A percentile compares a stretch with the other conserved stretches of the same genome.
phyloP scores from a whole-genome alignment of 306 rosid genomes.

The Lithocarpus polystachyus region DNA sequence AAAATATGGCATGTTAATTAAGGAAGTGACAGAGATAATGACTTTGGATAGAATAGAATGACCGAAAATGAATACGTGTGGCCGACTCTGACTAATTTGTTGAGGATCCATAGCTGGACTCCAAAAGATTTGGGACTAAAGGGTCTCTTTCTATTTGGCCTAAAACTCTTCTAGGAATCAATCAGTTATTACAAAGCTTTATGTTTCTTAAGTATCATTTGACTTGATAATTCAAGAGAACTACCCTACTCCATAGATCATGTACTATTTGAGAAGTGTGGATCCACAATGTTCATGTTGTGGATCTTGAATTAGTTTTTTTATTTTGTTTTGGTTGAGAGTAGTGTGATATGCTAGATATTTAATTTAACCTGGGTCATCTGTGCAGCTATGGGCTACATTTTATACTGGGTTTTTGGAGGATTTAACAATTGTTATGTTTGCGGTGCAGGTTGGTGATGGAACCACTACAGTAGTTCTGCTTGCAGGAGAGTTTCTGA shows the following conservation, averaged over 20 bases:
- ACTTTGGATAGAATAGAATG: no score
- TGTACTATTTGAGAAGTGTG: not conserved
- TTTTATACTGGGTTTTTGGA: not conserved
- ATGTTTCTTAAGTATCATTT: not conserved
- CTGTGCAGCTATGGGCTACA: not conserved
- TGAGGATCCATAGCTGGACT: no score
- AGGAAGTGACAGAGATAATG: no score
- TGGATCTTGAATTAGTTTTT: not conserved
- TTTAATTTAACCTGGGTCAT: not conserved
- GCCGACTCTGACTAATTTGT: no score
- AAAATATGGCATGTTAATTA: no score
- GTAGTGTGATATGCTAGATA: not conserved
- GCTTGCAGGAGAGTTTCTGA: constrained; percentile 91
- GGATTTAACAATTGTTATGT: not conserved
- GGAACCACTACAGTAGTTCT: constrained; percentile 98
- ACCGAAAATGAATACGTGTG: no score
- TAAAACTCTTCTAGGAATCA: not conserved
- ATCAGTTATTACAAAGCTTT: no score
- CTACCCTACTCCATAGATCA: not conserved
- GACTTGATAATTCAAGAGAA: not conserved
- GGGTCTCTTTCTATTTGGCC: not conserved
- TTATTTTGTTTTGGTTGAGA: not conserved
- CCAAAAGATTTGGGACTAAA: no score
- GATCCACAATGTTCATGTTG: not conserved
- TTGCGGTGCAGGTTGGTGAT: constrained; percentile 80